A percentile compares a stretch with the other conserved stretches of the same genome.
phyloP scores from a whole-genome alignment of 148 eudicot genomes.

The Spergularia marina region DNA sequence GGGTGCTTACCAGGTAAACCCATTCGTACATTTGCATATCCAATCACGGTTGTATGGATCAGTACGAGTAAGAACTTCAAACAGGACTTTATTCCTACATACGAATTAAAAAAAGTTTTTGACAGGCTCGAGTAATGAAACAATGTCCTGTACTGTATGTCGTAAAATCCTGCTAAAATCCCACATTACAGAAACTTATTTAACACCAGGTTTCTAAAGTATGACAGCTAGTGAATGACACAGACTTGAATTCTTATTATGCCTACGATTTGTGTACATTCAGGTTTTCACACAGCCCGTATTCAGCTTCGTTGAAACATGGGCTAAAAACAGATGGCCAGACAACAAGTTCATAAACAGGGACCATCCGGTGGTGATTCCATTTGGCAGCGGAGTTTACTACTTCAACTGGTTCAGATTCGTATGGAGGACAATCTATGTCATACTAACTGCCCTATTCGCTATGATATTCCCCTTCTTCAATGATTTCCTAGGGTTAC shows the following conservation, averaged over 20 bases:
- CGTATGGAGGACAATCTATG: constrained; percentile 80
- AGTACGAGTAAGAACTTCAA: too few relatives aligned
- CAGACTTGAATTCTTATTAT: too few relatives aligned
- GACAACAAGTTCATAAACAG: constrained; percentile 58
- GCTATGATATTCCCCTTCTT: constrained; percentile 94
- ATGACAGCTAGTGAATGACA: too few relatives aligned
- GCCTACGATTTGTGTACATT: neutral
- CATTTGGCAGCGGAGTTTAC: constrained; percentile 40
- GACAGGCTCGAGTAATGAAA: too few relatives aligned
- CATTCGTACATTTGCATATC: too few relatives aligned
- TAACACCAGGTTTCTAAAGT: too few relatives aligned
- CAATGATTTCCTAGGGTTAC: constrained; percentile 75
- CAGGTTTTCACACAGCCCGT: constrained; percentile 82
- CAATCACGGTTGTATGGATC: neutral
- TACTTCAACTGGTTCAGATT: constrained; percentile 63
- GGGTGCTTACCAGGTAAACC: constrained; percentile 81
- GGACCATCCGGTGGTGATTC: constrained; percentile 45
- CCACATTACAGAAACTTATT: too few relatives aligned
- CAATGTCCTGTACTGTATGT: too few relatives aligned
- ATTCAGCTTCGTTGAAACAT: constrained; percentile 55
- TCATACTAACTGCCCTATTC: constrained; percentile 49
- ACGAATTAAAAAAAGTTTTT: too few relatives aligned
- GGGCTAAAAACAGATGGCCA: constrained; percentile 46
- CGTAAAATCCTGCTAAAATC: too few relatives aligned
- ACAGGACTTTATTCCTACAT: too few relatives aligned